Conservation (phyloP, 192 early-diverging fungal species). For the Umbelopsis vinacea region DNA sequence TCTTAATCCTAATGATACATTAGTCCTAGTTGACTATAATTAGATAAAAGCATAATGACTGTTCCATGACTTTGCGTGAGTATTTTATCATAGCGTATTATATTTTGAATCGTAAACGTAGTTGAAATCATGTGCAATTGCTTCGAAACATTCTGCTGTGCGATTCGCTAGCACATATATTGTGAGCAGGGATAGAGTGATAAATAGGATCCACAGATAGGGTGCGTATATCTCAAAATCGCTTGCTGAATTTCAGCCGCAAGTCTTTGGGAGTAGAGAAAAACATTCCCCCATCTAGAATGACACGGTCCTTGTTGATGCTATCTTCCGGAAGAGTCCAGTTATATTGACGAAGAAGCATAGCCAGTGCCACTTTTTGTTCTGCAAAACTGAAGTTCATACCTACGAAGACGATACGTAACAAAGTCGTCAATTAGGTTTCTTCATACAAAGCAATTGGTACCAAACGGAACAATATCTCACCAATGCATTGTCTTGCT, state of each 20-base stretch:
- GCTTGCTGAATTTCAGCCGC: not conserved
- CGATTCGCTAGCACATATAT: too few species aligned
- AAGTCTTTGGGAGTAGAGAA: slow-evolving; percentile 4
- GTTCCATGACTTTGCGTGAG: too few species aligned
- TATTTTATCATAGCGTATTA: too few species aligned
- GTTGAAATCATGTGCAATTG: too few species aligned
- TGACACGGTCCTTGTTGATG: slow-evolving; percentile 18
- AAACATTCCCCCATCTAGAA: not conserved
- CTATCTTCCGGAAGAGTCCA: slow-evolving; percentile 12
- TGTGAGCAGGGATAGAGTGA: too few species aligned
- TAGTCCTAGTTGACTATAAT: too few species aligned
- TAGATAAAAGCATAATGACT: too few species aligned
- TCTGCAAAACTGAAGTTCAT: slow-evolving; percentile 67
- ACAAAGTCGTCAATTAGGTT: not conserved
- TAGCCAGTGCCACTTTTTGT: slow-evolving; percentile 57
- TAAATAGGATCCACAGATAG: too few species aligned
- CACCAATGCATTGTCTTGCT: slow-evolving; percentile 47
- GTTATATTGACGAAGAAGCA: slow-evolving; percentile 29
- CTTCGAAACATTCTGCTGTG: too few species aligned
- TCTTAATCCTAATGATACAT: too few species aligned
- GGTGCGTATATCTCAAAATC: not conserved
- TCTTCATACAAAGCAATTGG: not conserved
- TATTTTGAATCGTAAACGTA: too few species aligned
- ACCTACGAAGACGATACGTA: slow-evolving; percentile 51
- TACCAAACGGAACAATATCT: not conserved